Conservation (phyloP, 1,139 yeast genomes). For the Nakaseomyces delphensis region DNA sequence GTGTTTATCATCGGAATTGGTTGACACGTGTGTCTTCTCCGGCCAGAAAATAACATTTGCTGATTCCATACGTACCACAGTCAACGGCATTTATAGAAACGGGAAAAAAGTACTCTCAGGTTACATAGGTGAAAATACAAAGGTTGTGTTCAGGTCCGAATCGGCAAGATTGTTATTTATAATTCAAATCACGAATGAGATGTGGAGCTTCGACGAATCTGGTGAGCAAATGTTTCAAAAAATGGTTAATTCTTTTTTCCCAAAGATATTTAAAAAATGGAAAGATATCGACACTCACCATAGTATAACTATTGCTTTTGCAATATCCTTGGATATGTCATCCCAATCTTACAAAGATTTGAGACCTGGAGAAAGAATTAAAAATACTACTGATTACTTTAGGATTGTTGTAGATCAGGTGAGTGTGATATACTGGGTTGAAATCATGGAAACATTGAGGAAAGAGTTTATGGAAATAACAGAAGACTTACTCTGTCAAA, state of each 20-base stretch:
- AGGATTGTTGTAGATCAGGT: constrained; percentile 95
- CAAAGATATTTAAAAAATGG: constrained; percentile 85
- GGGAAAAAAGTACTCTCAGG: constrained; percentile 60
- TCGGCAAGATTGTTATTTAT: constrained; percentile 77
- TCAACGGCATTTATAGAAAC: constrained; percentile 58
- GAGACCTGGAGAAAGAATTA: constrained; percentile 64
- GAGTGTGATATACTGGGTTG: constrained; percentile 77
- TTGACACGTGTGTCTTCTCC: constrained; percentile 55
- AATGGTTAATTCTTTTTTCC: constrained; percentile 81
- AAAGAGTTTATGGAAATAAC: constrained; percentile 79
- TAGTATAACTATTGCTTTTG: constrained; percentile 79
- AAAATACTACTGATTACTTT: constrained; percentile 67
- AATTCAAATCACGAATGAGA: constrained; percentile 84
- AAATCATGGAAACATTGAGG: constrained; percentile 80
- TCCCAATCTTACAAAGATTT: constrained; percentile 48
- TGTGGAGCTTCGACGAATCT: constrained; percentile 97
- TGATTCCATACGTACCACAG: constrained; percentile 53
- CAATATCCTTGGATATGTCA: constrained; percentile 63
- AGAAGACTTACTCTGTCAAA: constrained; percentile 54
- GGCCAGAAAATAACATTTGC: constrained; percentile 60
- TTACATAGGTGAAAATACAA: constrained; percentile 66
- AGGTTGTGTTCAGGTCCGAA: constrained; percentile 79
- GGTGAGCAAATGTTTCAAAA: constrained; percentile 93
- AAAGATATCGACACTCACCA: constrained; percentile 80
- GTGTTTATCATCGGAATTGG: constrained; percentile 59